Base-by-base conservation (phyloP, 768 basidiomycete species). In the Amanita pallidorosea region DNA sequence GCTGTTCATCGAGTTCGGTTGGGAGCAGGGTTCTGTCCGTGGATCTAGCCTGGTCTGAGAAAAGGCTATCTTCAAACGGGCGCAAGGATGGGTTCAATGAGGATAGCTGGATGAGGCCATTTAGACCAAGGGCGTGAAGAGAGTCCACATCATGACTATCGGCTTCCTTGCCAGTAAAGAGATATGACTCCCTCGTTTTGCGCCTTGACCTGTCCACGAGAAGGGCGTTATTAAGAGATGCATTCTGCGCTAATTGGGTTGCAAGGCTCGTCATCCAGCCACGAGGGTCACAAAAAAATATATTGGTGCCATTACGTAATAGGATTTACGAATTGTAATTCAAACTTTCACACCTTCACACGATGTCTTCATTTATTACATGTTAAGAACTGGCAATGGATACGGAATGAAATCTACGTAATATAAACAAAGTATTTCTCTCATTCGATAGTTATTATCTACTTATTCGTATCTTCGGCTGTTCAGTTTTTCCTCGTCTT, bases 101-200 rank as follows among this genome's bases (percentile, higher is more conserved):
- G 18, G 76, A 64, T 13, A 96, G 75, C 44, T 88, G 85, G 1
- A 81, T 64, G 56, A 92, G 81, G 6, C 85, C 89, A 60, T 89
- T 91, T 45, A 77, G 68, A 3, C 77, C 90, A 7, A 97, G 74
- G 0, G 89, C 83, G 60, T 87, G 78, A 48, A 98, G 79, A 5
- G 90, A 76, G 62, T 95, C 85, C 52, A 96, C 70, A 65, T 98
- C 93, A 63, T 96, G 86, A 52, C 80, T 71, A 58, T 88, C 82
- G 7, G 91, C 91, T 45, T 88, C 85, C 53, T 76, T 75, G 36
- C 84, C 80, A 12, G 85, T 80, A 65, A 95, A 96, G 33, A 99
- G 78, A 69, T 97, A 97, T 0, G 92, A 94, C 61, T 85, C 80
- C 0, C 77, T 65, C 13, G 68, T 70, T 65, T 75, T 86, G 65